Evolutionary conservation across 2,329 filamentous ascomycete genomes (phyloP), one percentile per base, ranked within the genome.

Genomic region (Neonectria punicea): DNA sequence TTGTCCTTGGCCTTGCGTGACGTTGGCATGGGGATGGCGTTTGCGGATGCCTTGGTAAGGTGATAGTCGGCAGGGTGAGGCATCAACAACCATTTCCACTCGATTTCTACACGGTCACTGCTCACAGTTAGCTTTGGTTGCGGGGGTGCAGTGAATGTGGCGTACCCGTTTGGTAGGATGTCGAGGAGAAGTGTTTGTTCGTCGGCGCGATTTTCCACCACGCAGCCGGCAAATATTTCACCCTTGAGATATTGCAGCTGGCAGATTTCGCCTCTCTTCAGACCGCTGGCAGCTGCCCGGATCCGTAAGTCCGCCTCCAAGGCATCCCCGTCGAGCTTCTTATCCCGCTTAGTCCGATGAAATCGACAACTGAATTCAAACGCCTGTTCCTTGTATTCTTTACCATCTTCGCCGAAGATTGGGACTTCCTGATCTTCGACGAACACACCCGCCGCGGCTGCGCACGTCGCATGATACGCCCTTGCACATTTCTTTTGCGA

Each of bases 331-430:
- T 93, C 88, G 55, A 90, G 79, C 69, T 92, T 92, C 80, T 91
- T 93, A 67, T 93, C 90, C 74, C 96, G 90, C 82, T 96, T 97
- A 14, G 92, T 89, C 54, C 96, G 89, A 78, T 99, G 96, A 80
- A 97, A 97, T 65, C 94, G 93, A 81, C 96, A 99, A 72, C 92
- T 93, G 77, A 98, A 94, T 75, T 97, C 93, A 73, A 97, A 95
- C 1, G 92, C 94, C 74, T 94, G 92, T 72, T 97, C 92, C 70
- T 93, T 95, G 79, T 98, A 98, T 77, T 98, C 94, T 1, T 90
- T 93, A 7, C 94, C 94, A 75, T 98, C 94, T 72, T 97, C 93
- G 56, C 91, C 93, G 77, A 94, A 95, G 2, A 97, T 92, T 0
- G 93, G 92, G 32, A 97, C 90, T 39, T 93, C 89, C 32, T 93